Base-by-base conservation (phyloP, 495 filamentous ascomycete species). In the Xylaria grammica region DNA sequence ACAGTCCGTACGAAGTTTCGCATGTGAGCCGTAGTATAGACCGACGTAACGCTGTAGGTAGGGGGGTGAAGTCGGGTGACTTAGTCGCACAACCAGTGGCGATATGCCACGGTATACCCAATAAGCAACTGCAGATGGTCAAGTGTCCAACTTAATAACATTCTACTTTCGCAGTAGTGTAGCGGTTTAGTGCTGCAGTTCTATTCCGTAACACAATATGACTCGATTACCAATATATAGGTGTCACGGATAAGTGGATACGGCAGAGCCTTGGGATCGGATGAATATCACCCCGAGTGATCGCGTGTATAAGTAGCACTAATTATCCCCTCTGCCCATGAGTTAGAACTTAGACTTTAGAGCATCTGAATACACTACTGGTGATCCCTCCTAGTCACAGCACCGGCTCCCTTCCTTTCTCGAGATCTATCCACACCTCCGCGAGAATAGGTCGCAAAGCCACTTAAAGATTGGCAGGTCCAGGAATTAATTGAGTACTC, bases 401-500 rank as follows among this genome's bases (percentile, higher is more conserved):
- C n/a, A n/a, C n/a, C n/a, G n/a, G n/a, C n/a, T n/a, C n/a, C n/a
- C n/a, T n/a, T n/a, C n/a, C n/a, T n/a, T n/a, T n/a, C n/a, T n/a
- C n/a, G n/a, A n/a, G n/a, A n/a, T n/a, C n/a, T n/a, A n/a, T n/a
- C n/a, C n/a, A n/a, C n/a, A n/a, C n/a, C n/a, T n/a, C n/a, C n/a
- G n/a, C n/a, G n/a, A n/a, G n/a, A n/a, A n/a, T n/a, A n/a, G n/a
- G n/a, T n/a, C n/a, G 34, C 34, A 36, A 36, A 36, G 48, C 48
- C 48, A 50, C 48, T 50, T 50, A 29, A 50, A 50, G 27, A 50
- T 29, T 50, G 48, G 48, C 48, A 50, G 48, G 24, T 50, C 27
- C 48, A 50, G 48, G 48, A 50, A 50, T 50, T 50, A 50, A 50
- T 29, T 50, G 24, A 50, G 0, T 50, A 1, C 24, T 36, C n/a